Percentiles rank a stretch among this genome's conserved stretches.
Conservation (phyloP, 1,284 basidiomycete species). For the Leccinum huronense region DNA sequence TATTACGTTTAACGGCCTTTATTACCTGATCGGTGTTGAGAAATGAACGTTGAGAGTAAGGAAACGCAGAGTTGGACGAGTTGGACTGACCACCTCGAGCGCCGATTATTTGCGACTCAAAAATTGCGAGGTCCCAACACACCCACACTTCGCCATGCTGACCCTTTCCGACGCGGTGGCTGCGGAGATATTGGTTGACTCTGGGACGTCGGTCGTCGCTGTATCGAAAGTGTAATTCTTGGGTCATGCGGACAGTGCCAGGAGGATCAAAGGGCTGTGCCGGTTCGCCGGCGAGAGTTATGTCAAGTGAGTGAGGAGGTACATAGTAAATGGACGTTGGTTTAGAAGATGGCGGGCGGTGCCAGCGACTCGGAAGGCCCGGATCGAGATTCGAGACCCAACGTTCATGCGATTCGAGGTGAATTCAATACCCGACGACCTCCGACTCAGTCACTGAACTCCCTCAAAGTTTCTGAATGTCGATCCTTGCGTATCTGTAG, state of each 20-base stretch:
- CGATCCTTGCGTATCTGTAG: too few species aligned
- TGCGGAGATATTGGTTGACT: slow-evolving; percentile 80
- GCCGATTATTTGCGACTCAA: slow-evolving; percentile 37
- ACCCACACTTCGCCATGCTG: slow-evolving; percentile 82
- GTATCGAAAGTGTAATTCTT: slow-evolving; percentile 42
- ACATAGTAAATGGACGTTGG: too few species aligned
- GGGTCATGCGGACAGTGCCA: slow-evolving; percentile 61
- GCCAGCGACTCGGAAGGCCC: too few species aligned
- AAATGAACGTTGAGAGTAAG: slow-evolving; percentile 13
- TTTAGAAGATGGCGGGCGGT: too few species aligned
- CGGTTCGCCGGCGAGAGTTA: slow-evolving; percentile 23
- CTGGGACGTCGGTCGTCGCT: slow-evolving; percentile 44
- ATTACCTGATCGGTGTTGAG: slow-evolving; percentile 58
- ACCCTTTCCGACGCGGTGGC: slow-evolving; percentile 69
- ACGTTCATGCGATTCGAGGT: too few species aligned
- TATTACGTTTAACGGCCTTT: slow-evolving; percentile 73
- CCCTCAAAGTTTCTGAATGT: too few species aligned
- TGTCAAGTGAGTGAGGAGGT: slow-evolving; percentile 15
- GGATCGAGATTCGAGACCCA: too few species aligned
- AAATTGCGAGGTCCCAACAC: slow-evolving; percentile 53
- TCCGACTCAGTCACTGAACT: too few species aligned
- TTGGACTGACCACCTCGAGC: slow-evolving; percentile 40
- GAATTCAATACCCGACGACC: too few species aligned
- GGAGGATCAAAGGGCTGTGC: slow-evolving; percentile 44
- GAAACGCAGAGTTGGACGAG: slow-evolving; percentile 7